Percentiles rank a stretch among this genome's conserved stretches.
Conservation (phyloP, 352 stramenopile genomes). For the Pythium rishiriense region DNA sequence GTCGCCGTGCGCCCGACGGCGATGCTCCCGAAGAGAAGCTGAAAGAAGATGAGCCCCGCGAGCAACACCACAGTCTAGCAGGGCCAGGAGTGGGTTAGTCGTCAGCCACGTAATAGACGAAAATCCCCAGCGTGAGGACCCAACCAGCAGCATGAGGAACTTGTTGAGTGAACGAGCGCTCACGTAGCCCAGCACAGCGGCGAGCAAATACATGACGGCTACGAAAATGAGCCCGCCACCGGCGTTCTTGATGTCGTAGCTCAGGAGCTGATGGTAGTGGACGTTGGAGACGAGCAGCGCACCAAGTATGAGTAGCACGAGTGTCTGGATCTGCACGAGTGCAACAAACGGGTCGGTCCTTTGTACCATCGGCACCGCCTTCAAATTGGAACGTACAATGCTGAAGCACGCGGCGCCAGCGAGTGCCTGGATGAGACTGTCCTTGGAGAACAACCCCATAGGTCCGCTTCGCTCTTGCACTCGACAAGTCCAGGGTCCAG, state of each 20-base stretch:
- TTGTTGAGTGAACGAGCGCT: conserved; percentile 75
- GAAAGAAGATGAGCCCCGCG: conserved; percentile 50
- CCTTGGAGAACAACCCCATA: conserved; percentile 56
- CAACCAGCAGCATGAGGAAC: conserved; percentile 61
- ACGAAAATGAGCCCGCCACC: conserved; percentile 73
- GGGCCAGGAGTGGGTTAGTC: background rate
- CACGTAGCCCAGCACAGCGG: conserved; percentile 45
- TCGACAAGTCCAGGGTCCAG: background rate
- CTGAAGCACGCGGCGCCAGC: conserved; percentile 60
- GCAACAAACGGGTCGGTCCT: too few species aligned
- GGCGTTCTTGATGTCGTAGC: conserved; percentile 48
- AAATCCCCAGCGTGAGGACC: background rate
- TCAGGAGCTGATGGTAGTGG: conserved; percentile 67
- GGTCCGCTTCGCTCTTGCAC: background rate
- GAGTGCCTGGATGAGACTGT: conserved; percentile 66
- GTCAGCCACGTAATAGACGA: background rate
- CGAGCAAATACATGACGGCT: conserved; percentile 52
- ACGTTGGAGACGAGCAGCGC: conserved; percentile 47
- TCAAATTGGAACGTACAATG: conserved; percentile 35
- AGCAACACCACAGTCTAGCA: conserved; percentile 50
- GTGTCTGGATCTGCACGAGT: conserved; percentile 43
- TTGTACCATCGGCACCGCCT: too few species aligned
- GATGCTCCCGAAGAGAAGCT: conserved; percentile 63
- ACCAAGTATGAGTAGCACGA: conserved; percentile 54
- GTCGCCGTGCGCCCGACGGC: conserved; percentile 39